Evolutionary conservation across 768 basidiomycete genomes (phyloP).

Genomic region (Macrolepiota dolichaula): DNA sequence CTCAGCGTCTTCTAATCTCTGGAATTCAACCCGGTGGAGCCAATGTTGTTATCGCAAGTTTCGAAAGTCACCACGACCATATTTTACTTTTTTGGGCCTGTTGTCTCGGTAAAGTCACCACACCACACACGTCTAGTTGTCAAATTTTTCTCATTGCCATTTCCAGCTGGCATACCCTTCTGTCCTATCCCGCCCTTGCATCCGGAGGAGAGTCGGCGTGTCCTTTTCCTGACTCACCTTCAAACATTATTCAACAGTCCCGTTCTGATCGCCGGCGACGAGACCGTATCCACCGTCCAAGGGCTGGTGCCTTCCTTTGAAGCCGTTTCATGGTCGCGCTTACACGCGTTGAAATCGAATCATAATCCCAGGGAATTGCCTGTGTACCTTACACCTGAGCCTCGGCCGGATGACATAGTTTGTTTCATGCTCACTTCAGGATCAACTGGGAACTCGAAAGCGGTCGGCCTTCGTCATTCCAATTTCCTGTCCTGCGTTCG

Average conservation of each 20-base stretch:
- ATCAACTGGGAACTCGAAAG: slow-evolving; percentile 8
- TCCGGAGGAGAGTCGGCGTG: slow-evolving; percentile 2
- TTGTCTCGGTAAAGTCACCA: not conserved
- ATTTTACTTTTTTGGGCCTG: slow-evolving; percentile 10
- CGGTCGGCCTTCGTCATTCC: slow-evolving; percentile 3
- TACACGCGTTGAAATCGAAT: not conserved
- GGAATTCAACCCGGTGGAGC: not conserved
- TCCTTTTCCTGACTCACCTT: slow-evolving; percentile 6
- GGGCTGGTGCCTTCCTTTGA: slow-evolving; percentile 4
- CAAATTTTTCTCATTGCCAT: not conserved
- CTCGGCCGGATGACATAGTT: not conserved
- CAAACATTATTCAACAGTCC: slow-evolving; percentile 1
- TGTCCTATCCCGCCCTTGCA: slow-evolving; percentile 8
- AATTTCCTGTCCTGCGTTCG: slow-evolving; percentile 8
- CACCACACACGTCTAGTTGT: not conserved
- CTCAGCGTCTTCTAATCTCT: not conserved
- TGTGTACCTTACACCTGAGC: not conserved
- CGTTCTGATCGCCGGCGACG: not conserved
- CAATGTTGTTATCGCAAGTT: slow-evolving; percentile 2
- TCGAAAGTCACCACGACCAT: slow-evolving; percentile 7
- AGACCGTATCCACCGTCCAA: not conserved
- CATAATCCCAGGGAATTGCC: not conserved
- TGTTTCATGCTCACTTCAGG: slow-evolving; percentile 10
- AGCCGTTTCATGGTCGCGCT: not conserved
- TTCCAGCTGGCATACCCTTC: slow-evolving; percentile 1